Evolutionary conservation across 202 grass and related monocot genomes (phyloP), one percentile per base, ranked within the genome.

Genomic region (Digitaria exilis): DNA sequence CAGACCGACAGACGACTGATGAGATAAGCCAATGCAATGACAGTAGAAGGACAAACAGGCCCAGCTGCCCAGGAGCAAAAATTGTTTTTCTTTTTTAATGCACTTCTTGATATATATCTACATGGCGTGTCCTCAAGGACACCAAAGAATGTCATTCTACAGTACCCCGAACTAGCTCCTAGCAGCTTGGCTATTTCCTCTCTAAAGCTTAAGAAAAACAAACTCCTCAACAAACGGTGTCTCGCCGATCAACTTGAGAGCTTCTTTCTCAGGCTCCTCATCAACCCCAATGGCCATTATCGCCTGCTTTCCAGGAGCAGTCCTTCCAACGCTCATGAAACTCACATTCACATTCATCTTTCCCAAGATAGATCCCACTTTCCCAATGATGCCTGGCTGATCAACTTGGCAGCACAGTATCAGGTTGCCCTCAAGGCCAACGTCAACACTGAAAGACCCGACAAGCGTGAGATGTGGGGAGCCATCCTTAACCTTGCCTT

Each of bases 251-350:
- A 82, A 84, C 73, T 84, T 89, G 61, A 94, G 80, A 73, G 88
- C 84, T 60, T 91, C 95, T 76, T 94, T 94, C 0, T 73, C 66
- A 18, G 90, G 95, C 32, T 88, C 90, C 76, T 97, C 92, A 18
- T 97, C 95, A 1, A 95, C 73, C 3, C 92, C 90, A 43, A 95
- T 93, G 55, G 88, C 92, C 95, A 95, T 95, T 39, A 95, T 88
- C 1, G 90, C 90, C 83, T 86, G 84, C 71, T 94, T 89, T 68
- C 87, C 84, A 4, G 77, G 81, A 51, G 82, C 87, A 82, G 84
- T 94, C 81, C 95, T 90, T 15, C 90, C 92, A 2, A 97, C 90
- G 7, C 90, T 95, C 95, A 95, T 95, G 69, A 97, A 97, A 44
- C 77, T 95, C 54, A 97, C 88, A 70, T 97, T 97, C 4, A 93